A percentile compares a stretch with the other conserved stretches of the same genome.
These are phyloP conservation scores for Calocybe cyanea DNA, from an alignment of 768 basidiomycete species.

Conservation along the genomic window DNA sequence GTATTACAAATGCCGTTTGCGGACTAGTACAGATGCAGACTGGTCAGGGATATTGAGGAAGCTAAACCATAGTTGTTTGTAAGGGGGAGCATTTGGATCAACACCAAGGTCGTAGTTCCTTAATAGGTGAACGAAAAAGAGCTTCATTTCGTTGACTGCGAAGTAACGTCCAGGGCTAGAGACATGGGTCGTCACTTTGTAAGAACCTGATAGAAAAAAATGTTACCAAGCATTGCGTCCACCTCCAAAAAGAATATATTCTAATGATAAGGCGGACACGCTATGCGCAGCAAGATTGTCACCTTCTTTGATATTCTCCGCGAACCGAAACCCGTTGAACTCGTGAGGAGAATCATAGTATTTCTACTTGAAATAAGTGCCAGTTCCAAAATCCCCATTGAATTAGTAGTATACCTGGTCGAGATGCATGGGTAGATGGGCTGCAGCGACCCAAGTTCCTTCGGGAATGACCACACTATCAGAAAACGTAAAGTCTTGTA, in stretches of 20 bases:
- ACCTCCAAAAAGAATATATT: conserved; percentile 25
- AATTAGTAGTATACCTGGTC: conserved; percentile 19
- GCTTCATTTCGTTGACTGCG: conserved; percentile 34
- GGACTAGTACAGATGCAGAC: conserved; percentile 12
- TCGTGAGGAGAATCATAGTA: conserved; percentile 26
- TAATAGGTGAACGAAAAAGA: conserved; percentile 32
- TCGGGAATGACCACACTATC: conserved; percentile 23
- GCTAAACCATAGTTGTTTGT: conserved; percentile 10
- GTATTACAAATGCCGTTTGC: conserved; percentile 10
- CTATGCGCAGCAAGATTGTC: conserved; percentile 31
- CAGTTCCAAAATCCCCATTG: neutral
- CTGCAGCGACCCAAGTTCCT: conserved; percentile 21
- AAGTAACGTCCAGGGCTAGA: conserved; percentile 40
- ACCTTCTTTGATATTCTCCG: conserved; percentile 21
- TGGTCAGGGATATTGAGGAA: conserved; percentile 8
- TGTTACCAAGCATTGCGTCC: conserved; percentile 15
- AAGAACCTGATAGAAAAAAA: too few species aligned
- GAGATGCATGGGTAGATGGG: conserved; percentile 18
- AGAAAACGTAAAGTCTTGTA: conserved; percentile 26
- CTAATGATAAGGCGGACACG: conserved; percentile 17
- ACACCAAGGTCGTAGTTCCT: conserved; percentile 35
- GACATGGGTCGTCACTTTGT: too few species aligned
- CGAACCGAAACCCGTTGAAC: conserved; percentile 44
- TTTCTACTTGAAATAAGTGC: neutral
- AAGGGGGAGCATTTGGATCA: conserved; percentile 8